Percentiles rank a stretch among this genome's conserved stretches.
Evolutionary conservation across 352 stramenopile species (phyloP).

Genomic region (Phytophthora quininea): DNA sequence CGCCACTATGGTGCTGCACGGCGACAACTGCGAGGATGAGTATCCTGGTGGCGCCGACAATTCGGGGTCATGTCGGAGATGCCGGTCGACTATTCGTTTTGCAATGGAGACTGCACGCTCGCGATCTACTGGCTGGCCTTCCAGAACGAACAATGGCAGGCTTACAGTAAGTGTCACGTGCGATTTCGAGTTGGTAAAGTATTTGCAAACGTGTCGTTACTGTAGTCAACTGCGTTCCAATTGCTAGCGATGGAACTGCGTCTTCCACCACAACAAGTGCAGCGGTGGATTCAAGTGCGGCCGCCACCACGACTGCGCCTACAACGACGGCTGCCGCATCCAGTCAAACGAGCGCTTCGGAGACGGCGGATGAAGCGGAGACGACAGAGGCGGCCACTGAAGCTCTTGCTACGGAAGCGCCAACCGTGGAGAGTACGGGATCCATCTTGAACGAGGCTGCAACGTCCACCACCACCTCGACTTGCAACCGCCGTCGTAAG

Average conservation of each 20-base stretch:
- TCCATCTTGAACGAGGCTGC: not conserved
- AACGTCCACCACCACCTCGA: not conserved
- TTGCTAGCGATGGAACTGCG: not conserved
- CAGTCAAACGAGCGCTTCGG: too few relatives aligned
- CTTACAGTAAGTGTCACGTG: slow-evolving; percentile 45
- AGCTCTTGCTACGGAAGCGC: slow-evolving; percentile 2
- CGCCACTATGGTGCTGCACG: slow-evolving; percentile 23
- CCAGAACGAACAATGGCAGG: slow-evolving; percentile 46
- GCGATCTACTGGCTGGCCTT: slow-evolving; percentile 57
- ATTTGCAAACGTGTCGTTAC: not conserved
- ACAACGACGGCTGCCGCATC: too few relatives aligned
- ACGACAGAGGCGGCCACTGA: slow-evolving; percentile 4
- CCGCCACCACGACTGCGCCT: too few relatives aligned
- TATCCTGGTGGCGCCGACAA: slow-evolving; percentile 6
- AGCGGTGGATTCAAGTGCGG: too few relatives aligned
- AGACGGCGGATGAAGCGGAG: not conserved
- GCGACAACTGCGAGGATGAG: slow-evolving; percentile 10
- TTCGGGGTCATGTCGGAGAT: slow-evolving; percentile 28
- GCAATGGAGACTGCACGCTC: slow-evolving; percentile 40
- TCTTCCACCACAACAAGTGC: not conserved
- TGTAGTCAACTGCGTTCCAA: slow-evolving; percentile 13
- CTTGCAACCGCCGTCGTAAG: not conserved
- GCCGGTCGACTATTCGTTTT: slow-evolving; percentile 47
- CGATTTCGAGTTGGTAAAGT: slow-evolving; percentile 21
- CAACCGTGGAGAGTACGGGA: not conserved